Evolutionary conservation across 2,329 filamentous ascomycete genomes (phyloP), one percentile per base, ranked within the genome.

Genomic region (Ceratocystiopsis sp.): DNA sequence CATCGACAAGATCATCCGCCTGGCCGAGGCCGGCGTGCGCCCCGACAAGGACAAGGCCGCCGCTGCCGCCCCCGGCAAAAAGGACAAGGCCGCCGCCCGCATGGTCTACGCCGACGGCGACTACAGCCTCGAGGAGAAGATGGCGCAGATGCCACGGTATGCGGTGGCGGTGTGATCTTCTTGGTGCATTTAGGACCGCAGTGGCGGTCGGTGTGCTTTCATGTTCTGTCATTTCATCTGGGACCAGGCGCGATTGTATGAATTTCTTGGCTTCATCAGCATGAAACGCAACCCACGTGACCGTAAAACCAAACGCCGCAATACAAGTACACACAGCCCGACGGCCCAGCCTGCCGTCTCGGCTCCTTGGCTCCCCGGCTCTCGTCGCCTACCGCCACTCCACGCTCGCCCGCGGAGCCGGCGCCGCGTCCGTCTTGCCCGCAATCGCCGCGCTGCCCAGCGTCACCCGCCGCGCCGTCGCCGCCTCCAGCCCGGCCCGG

Each of bases 41-140:
- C 66, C 67, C 10, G 69, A 74, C 46, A 80, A 78, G 59, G 71
- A 57, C 38, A 59, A 59, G 53, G 19, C 19, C 19, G 19, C 19
- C 19, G 19, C 19, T 7, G 19, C 19, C 19, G 19, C 19, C 19
- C 19, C 19, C 19, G 25, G 36, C 25, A 53, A 75, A 47, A 80
- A 78, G 59, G 72, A 58, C 40, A 60, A 61, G 53, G 51, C 53
- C n/a, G 19, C 19, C 19, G 52, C 68, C 45, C 72, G 74, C 57
- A 78, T 94, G 72, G 68, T 93, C 29, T 94, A 91, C 63, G 78
- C 78, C 48, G 84, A 93, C 56, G 76, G 80, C 42, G 78, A 81
- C 46, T 65, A 78, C 54, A 91, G 83, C 54, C 83, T 85, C 2
- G 87, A 95, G 64, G 87, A 94, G 69, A 84, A 79, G 62, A 86